These are phyloP conservation scores for Globisporangium middletonii DNA, from an alignment of 352 stramenopile species.

Conservation along the genomic window DNA sequence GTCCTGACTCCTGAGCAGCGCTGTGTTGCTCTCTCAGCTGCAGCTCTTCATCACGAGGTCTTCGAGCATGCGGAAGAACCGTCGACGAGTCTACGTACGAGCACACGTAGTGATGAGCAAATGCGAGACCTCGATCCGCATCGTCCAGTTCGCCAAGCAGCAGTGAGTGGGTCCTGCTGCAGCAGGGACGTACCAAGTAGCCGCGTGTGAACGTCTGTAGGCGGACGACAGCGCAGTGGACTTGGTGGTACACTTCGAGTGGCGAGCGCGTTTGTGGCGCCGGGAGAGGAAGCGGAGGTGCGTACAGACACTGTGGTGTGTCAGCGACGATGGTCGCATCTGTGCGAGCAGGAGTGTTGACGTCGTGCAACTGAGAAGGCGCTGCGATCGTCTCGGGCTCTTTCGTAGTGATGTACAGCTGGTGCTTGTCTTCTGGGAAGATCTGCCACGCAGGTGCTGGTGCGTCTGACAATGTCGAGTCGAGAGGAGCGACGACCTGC, in stretches of 20 bases:
- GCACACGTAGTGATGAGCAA: slow-evolving; percentile 4
- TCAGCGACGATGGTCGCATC: not conserved
- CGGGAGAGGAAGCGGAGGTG: not conserved
- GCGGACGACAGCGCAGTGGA: slow-evolving; percentile 12
- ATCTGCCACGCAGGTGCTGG: slow-evolving; percentile 7
- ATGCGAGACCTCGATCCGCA: not conserved
- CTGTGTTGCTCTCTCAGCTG: not conserved
- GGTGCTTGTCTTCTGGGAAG: slow-evolving; percentile 8
- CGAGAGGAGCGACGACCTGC: too few relatives aligned
- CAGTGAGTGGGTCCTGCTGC: not conserved
- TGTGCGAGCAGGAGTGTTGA: not conserved
- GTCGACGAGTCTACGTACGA: slow-evolving; percentile 19
- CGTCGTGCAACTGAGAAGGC: not conserved
- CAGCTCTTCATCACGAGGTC: slow-evolving; percentile 22
- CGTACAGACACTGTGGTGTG: not conserved
- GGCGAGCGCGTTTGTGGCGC: not conserved
- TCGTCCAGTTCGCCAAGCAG: not conserved
- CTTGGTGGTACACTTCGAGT: slow-evolving; percentile 14
- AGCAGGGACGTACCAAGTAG: slow-evolving; percentile 17
- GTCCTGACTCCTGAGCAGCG: too few relatives aligned
- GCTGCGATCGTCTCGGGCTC: not conserved
- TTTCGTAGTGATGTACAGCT: slow-evolving; percentile 9
- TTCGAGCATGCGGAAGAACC: slow-evolving; percentile 36
- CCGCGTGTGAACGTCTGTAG: slow-evolving; percentile 20
- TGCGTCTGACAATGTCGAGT: not conserved